Base-by-base conservation (phyloP, 305 asterid genomes). In the Solanum hybrid region DNA sequence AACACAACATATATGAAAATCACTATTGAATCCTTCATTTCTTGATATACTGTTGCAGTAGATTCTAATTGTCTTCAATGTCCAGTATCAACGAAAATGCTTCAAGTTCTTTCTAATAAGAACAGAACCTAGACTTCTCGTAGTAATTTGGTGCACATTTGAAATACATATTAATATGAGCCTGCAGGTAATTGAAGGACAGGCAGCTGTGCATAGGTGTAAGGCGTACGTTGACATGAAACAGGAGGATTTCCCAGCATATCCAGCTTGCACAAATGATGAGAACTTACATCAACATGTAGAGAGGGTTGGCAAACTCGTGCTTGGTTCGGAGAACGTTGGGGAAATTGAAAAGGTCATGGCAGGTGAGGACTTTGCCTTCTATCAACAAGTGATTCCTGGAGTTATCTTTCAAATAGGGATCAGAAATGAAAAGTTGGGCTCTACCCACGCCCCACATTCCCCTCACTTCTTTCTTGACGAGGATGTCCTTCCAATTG, bases 311-410 rank as follows among this genome's bases (percentile, higher is more conserved):
- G 97, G 98, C 45, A 15, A 88, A 88, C 94, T 94, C 89, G 85
- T 97, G 13, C 92, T 97, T 12, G 98, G 97, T 27, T 90, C 92
- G 4, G 93, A 90, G 83, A 94, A 94, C 37, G 93, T 96, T n/a
- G 91, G 89, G 85, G 89, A 86, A 83, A 94, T 90, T 6, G 90
- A 68, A 31, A 95, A 94, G 93, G 94, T 93, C 15, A 92, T 96
- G 97, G 98, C 98, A 1, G 97, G 99, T n/a, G 98, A 97, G 89
- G 98, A 96, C 90, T 96, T 96, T 17, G 97, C 97, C 24, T 96
- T 95, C 93, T 96, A 96, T 90, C 97, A 96, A 89, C 90, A 96
- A 90, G 88, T 93, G 89, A 97, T 97, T 82, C 99, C 98, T 0
- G 98, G 99, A 70, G 95, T 86, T 29, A 94, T 96, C 90, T 94